Evolutionary conservation across 768 basidiomycete genomes (phyloP).

Genomic region (Russula ochroleuca): DNA sequence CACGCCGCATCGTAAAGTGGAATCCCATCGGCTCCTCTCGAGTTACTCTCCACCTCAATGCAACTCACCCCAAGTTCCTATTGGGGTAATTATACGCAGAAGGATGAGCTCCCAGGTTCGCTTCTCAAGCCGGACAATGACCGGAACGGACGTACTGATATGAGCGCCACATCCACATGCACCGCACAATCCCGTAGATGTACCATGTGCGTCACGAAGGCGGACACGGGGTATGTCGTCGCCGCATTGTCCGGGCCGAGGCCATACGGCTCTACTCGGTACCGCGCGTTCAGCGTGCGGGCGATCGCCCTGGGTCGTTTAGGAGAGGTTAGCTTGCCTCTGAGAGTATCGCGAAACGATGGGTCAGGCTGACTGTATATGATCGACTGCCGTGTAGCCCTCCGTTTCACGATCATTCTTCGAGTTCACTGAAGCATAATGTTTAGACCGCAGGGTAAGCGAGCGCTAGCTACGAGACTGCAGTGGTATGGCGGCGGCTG

Average conservation of each 20-base stretch:
- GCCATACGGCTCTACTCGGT: conserved; percentile 50
- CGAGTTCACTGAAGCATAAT: conserved; percentile 59
- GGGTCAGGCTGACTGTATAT: conserved; percentile 54
- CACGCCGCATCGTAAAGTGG: conserved; percentile 44
- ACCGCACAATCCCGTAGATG: conserved; percentile 65
- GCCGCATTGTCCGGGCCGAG: conserved; percentile 46
- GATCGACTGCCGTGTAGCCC: conserved; percentile 79
- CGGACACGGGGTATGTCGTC: conserved; percentile 67
- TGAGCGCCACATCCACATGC: conserved; percentile 52
- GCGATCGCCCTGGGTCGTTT: conserved; percentile 54
- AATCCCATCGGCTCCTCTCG: conserved; percentile 31
- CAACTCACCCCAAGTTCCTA: conserved; percentile 60
- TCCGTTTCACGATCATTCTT: conserved; percentile 88
- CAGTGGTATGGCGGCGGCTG: conserved; percentile 8
- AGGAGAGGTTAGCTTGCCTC: conserved; percentile 17
- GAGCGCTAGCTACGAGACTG: neutral
- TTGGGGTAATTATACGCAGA: neutral
- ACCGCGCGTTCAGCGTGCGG: conserved; percentile 60
- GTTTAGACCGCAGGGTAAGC: neutral
- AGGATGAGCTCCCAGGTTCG: neutral
- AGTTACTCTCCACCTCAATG: conserved; percentile 42
- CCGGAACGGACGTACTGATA: conserved; percentile 50
- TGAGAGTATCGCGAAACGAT: conserved; percentile 11
- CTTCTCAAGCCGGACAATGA: neutral
- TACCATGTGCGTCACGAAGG: conserved; percentile 82